These are phyloP conservation scores for Pseudonitzschia multistriata DNA, from an alignment of 108 stramenopile species.

Conservation along the genomic window DNA sequence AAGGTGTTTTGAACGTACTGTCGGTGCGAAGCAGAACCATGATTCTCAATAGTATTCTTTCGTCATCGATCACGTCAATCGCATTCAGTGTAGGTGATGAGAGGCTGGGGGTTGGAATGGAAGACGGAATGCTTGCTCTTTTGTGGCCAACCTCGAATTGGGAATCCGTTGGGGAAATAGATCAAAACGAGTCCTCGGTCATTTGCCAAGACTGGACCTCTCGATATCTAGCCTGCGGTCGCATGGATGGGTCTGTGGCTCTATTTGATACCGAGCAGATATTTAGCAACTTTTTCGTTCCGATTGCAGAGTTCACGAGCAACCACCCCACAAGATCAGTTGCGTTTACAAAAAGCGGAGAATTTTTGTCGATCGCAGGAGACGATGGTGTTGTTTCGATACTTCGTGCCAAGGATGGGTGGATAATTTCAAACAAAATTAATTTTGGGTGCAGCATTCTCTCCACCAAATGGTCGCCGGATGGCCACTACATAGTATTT, in stretches of 20 bases:
- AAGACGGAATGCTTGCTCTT: conserved; percentile 35
- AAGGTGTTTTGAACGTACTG: conserved; percentile 34
- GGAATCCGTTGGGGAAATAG: conserved; percentile 37
- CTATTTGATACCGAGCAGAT: conserved; percentile 42
- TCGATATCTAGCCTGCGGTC: conserved; percentile 38
- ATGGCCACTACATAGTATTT: conserved; percentile 34
- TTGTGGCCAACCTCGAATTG: conserved; percentile 27
- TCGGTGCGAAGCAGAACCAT: conserved; percentile 35
- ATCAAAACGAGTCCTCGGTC: conserved; percentile 35
- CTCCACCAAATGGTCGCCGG: conserved; percentile 38
- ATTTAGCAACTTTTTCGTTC: conserved; percentile 29
- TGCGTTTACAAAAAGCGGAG: conserved; percentile 30
- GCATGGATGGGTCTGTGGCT: conserved; percentile 40
- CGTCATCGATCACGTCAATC: conserved; percentile 29
- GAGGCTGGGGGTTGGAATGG: conserved; percentile 32
- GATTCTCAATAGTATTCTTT: conserved; percentile 32
- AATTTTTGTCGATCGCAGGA: conserved; percentile 25
- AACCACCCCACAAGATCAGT: conserved; percentile 27
- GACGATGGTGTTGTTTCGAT: conserved; percentile 30
- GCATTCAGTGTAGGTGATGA: conserved; percentile 37
- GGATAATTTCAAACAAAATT: conserved; percentile 34
- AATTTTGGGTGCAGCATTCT: conserved; percentile 21
- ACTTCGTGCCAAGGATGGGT: conserved; percentile 31
- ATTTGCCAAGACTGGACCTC: conserved; percentile 39
- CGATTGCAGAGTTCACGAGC: conserved; percentile 20